Percentiles rank a stretch among this genome's conserved stretches.
Evolutionary conservation across 352 stramenopile species (phyloP).

Genomic region (Globisporangium alternatum): DNA sequence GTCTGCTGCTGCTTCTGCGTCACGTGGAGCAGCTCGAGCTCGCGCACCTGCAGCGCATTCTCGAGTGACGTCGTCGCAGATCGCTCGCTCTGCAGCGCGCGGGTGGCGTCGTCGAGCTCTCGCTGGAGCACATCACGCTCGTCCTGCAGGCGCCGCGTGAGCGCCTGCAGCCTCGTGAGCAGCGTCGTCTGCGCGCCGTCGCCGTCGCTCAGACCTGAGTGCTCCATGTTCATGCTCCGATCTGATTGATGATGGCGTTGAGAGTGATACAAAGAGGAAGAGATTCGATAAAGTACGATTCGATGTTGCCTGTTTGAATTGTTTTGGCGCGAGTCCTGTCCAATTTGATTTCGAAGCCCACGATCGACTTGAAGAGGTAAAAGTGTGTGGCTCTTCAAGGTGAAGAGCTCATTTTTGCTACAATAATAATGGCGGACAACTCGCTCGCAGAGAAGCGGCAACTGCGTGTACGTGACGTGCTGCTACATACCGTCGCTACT

Average conservation of each 20-base stretch:
- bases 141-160: slow-evolving; percentile 60
- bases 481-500: neutral
- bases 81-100: slow-evolving; percentile 39
- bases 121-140: slow-evolving; percentile 49
- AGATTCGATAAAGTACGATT: slow-evolving; percentile 7
- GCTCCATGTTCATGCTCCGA: neutral
- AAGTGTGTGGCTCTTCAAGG: no score
- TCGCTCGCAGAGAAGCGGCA: slow-evolving; percentile 37
- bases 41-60: slow-evolving; percentile 59
- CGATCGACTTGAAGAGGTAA: neutral
- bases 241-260: neutral
- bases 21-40: slow-evolving; percentile 65
- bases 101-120: slow-evolving; percentile 52
- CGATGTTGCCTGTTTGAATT: neutral
- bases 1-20: slow-evolving; percentile 57
- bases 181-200: slow-evolving; percentile 9
- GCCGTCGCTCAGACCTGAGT: neutral
- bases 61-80: slow-evolving; percentile 36
- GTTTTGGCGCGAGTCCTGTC: neutral
- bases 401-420: no score
- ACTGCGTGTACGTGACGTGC: slow-evolving; percentile 25
- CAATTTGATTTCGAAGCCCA: neutral
- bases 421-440: slow-evolving; percentile 17
- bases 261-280: neutral
- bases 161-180: slow-evolving; percentile 37